Percentiles rank a stretch among this genome's conserved stretches.
phyloP scores from a whole-genome alignment of 2,329 filamentous ascomycete species.

The Claviceps lovelessii region DNA sequence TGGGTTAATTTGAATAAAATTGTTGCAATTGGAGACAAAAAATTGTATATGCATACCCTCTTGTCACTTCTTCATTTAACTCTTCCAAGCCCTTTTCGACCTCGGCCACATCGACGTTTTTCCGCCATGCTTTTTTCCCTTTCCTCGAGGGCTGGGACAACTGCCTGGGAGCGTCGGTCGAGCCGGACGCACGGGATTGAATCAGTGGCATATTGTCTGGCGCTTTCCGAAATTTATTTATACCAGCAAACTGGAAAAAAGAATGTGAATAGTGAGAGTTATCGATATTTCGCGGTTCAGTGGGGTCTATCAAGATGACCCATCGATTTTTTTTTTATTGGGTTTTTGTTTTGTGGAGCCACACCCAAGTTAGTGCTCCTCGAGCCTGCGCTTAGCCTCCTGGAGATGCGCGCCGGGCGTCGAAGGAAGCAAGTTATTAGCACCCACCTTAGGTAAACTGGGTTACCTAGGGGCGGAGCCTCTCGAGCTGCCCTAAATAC shows the following conservation, averaged over 20 bases:
- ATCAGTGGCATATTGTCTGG: constrained; percentile 40
- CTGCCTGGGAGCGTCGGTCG: constrained; percentile 55
- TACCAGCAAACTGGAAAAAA: not conserved
- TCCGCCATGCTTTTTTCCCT: constrained; percentile 97
- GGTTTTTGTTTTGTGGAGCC: constrained; percentile 3
- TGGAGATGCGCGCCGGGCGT: not conserved
- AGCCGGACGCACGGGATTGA: constrained; percentile 28
- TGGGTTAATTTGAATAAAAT: not conserved
- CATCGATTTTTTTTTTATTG: not conserved
- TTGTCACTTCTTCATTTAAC: constrained; percentile 77
- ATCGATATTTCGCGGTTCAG: not conserved
- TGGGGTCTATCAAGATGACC: not conserved
- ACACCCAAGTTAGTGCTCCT: not conserved
- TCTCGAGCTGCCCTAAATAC: not conserved
- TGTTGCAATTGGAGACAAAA: not conserved
- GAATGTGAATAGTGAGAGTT: not conserved
- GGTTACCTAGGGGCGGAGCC: not conserved
- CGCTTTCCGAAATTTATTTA: not conserved
- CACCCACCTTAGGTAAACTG: not conserved
- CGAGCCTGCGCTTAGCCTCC: not conserved
- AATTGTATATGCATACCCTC: constrained; percentile 45
- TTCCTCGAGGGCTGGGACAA: constrained; percentile 85
- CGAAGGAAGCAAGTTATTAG: not conserved
- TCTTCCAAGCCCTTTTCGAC: constrained; percentile 70
- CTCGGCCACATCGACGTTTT: constrained; percentile 88